A percentile compares a stretch with the other conserved stretches of the same genome.
phyloP scores from a whole-genome alignment of 768 basidiomycete species.

The Xerocomellus chrysenteron region DNA sequence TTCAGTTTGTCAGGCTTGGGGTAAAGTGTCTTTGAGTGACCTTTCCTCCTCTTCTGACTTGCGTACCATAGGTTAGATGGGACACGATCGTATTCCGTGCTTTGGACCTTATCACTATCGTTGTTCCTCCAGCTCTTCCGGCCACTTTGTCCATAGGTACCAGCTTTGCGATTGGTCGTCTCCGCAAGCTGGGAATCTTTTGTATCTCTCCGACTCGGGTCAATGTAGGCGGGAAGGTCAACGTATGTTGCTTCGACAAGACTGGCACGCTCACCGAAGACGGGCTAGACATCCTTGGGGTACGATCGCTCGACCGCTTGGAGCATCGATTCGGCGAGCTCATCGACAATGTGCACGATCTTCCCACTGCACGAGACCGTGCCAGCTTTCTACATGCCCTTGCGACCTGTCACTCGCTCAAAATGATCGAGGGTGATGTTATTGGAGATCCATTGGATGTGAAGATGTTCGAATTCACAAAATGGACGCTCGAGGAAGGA shows the following conservation, averaged over 20 bases:
- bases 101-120: conserved; percentile 92
- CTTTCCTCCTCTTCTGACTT: conserved; percentile 2
- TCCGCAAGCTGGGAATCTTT: conserved; percentile 86
- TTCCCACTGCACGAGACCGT: conserved; percentile 69
- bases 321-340: conserved; percentile 86
- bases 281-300: conserved; percentile 93
- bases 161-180: conserved; percentile 86
- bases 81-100: conserved; percentile 89
- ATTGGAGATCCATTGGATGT: conserved; percentile 95
- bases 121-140: conserved; percentile 95
- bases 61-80: conserved; percentile 66
- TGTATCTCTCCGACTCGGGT: conserved; percentile 96
- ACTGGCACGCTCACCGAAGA: conserved; percentile 99
- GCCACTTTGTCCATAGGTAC: conserved; percentile 97
- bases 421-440: conserved; percentile 81
- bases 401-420: conserved; percentile 94
- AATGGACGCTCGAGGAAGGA: conserved; percentile 96
- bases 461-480: conserved; percentile 98
- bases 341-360: conserved; percentile 79
- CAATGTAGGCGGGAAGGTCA: conserved; percentile 94
- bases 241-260: conserved; percentile 98
- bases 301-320: conserved; percentile 78
- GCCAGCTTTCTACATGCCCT: conserved; percentile 89
- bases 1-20: conserved; percentile 89
- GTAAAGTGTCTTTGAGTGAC: conserved; percentile 39